phyloP scores from a whole-genome alignment of 345 rosid species.

The Durio zibethinus region DNA sequence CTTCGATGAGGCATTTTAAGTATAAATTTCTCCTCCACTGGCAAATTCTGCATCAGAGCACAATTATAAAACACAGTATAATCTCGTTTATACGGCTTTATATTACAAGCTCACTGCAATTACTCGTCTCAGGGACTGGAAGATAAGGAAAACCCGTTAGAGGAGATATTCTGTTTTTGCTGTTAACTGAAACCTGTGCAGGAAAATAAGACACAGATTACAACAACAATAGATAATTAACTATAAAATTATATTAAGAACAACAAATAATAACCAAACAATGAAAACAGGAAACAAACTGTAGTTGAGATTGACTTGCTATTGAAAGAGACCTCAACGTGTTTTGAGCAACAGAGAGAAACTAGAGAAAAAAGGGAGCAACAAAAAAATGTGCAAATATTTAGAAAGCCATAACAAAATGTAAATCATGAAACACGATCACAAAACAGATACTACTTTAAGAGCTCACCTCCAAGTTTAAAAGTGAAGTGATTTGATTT shows the following conservation, averaged over 20 bases:
- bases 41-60: constrained; percentile 67
- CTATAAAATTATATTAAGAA: constrained; percentile 2
- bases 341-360: constrained; percentile 96
- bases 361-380: constrained; percentile 40
- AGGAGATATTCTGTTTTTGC: constrained; percentile 90
- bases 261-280: constrained; percentile 10
- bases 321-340: constrained; percentile 87
- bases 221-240: background rate
- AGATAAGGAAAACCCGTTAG: constrained; percentile 83
- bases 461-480: background rate
- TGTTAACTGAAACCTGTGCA: constrained; percentile 82
- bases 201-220: background rate
- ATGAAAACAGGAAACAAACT: constrained; percentile 39
- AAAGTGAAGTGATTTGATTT: too few species aligned
- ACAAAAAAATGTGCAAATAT: background rate
- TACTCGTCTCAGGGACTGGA: constrained; percentile 81
- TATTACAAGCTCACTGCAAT: constrained; percentile 6
- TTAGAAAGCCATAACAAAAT: background rate
- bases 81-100: background rate
- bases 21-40: constrained; percentile 93
- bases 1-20: constrained; percentile 94
- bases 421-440: background rate
- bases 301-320: constrained; percentile 95
- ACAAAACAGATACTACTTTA: too few species aligned
- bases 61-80: background rate